Conservation (phyloP, 2,329 filamentous ascomycete species). For the Venturia oleaginea region DNA sequence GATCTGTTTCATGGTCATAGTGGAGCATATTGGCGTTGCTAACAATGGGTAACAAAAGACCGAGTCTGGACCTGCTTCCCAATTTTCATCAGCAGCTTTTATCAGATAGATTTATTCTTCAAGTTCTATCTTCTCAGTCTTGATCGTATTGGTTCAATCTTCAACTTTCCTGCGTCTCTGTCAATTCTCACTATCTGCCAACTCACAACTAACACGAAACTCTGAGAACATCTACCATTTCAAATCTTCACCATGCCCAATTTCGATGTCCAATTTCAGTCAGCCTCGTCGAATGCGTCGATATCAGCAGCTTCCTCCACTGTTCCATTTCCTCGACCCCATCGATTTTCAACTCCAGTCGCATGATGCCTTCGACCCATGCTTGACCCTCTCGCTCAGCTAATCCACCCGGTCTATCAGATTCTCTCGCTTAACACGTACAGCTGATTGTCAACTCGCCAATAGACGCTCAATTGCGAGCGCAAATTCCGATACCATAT, state of each 20-base stretch:
- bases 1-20: neutral
- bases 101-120: constrained; percentile 1
- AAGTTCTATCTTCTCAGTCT: neutral
- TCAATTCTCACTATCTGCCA: neutral
- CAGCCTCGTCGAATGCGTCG: neutral
- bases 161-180: neutral
- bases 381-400: neutral
- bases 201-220: neutral
- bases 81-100: constrained; percentile 3
- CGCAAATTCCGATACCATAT: too few species aligned
- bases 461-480: neutral
- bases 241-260: neutral
- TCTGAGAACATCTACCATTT: neutral
- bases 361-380: neutral
- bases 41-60: neutral
- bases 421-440: neutral
- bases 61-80: neutral
- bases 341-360: neutral
- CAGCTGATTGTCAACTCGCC: neutral
- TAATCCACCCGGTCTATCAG: neutral
- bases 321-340: neutral
- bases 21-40: neutral
- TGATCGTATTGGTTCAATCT: neutral
- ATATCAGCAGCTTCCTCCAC: neutral
- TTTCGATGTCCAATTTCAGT: neutral